Evolutionary conservation across 2,329 filamentous ascomycete species (phyloP), one percentile per base, ranked within the genome.

Genomic region (Pyricularia sp.): DNA sequence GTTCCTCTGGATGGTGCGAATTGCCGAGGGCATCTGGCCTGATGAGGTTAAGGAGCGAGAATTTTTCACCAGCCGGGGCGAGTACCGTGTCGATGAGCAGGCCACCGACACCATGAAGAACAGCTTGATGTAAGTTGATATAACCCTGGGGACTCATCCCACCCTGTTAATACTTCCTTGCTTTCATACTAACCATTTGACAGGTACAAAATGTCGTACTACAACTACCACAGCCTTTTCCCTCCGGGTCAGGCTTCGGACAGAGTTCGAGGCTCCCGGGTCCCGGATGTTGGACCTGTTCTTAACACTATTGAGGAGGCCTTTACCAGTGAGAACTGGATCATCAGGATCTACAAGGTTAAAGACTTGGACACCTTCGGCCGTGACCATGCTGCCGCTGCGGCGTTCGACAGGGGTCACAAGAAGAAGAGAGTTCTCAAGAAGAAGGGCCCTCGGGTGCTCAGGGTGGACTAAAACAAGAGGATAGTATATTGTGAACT

Each of bases 161-260:
- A 62, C 10, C 40, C 35, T 12, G 1, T n/a, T 1, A 44, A 53
- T 28, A 53, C 10, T 30, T 44, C 24, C 60, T 13, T 13, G 24
- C n/a, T 8, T 19, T 40, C 28, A 13, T 26, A 44, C 10, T 60
- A 13, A 33, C 44, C 49, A 24, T 35, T 31, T 22, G 35, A 69
- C 69, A 96, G 93, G 91, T 99, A 99, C 86, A 99, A 99, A 84
- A 97, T 99, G 93, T 97, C 92, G 26, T 99, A 99, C 84, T 90
- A 99, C 85, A 97, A 97, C 83, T 99, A 90, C 82, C 85, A 93
- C 77, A 80, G 84, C 61, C 86, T 99, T 68, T 99, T 97, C 84
- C 93, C 93, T 60, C 83, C 88, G 2, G 94, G 94, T 68, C 92
- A 97, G 78, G 93, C 91, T 44, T 81, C 87, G 70, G 94, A 99